phyloP scores from a whole-genome alignment of 441 rosid species.

The Croton laevigatus region DNA sequence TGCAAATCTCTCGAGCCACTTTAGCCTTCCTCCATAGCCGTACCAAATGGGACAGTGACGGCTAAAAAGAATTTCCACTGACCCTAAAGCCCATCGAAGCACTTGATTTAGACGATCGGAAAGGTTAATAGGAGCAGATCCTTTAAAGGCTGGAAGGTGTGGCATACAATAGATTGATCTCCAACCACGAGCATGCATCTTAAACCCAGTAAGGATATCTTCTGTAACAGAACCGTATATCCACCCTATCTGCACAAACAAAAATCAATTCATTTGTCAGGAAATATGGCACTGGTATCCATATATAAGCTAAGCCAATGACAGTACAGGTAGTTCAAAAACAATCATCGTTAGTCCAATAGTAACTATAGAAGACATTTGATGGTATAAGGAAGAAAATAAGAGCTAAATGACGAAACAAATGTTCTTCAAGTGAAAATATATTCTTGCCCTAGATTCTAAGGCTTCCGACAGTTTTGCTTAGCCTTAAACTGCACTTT shows the following conservation, averaged over 20 bases:
- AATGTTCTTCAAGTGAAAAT: neutral
- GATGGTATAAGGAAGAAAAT: neutral
- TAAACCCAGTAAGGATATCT: constrained; percentile 97
- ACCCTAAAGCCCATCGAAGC: constrained; percentile 99
- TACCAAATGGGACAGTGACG: constrained; percentile 99
- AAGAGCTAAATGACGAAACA: neutral
- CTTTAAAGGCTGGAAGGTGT: constrained; percentile 83
- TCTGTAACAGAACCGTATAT: constrained; percentile 98
- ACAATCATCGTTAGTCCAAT: neutral
- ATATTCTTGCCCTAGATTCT: neutral
- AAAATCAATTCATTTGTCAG: constrained; percentile 12
- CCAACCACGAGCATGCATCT: constrained; percentile 99
- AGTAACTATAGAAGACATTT: neutral
- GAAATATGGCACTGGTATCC: neutral
- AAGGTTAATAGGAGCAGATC: constrained; percentile 99
- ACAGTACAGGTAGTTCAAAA: neutral
- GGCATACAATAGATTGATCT: constrained; percentile 99
- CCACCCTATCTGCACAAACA: constrained; percentile 87
- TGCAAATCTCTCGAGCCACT: constrained; percentile 95
- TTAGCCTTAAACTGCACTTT: neutral
- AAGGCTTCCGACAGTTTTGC: neutral
- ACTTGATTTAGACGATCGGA: constrained; percentile 99
- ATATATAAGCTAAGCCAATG: neutral
- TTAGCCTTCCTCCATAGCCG: constrained; percentile 85
- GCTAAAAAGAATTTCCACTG: constrained; percentile 94